Conservation (phyloP, 2,329 filamentous ascomycete genomes). For the Aureobasidium sp. region DNA sequence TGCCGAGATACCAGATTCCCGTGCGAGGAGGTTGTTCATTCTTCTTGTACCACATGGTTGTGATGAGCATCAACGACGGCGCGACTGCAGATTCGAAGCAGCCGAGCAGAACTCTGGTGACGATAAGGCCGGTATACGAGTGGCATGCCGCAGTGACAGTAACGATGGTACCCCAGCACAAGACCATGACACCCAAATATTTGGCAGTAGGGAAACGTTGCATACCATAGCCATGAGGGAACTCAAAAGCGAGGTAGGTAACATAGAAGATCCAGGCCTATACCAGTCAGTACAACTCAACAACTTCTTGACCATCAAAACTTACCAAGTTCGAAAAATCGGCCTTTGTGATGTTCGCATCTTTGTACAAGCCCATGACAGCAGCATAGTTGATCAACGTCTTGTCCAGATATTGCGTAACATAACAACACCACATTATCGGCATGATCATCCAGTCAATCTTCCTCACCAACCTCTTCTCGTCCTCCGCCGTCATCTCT, state of each 20-base stretch:
- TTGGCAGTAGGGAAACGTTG: conserved; percentile 46
- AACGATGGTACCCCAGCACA: conserved; percentile 41
- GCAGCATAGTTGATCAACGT: conserved; percentile 33
- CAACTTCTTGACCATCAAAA: not conserved
- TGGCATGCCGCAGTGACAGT: conserved; percentile 41
- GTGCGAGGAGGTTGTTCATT: conserved; percentile 53
- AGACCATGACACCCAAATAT: conserved; percentile 37
- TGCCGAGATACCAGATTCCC: conserved; percentile 59
- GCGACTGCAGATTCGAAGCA: conserved; percentile 47
- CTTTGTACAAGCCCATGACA: conserved; percentile 32
- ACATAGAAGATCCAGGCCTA: conserved; percentile 27
- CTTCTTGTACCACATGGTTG: conserved; percentile 33
- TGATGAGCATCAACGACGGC: conserved; percentile 47
- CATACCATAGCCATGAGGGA: conserved; percentile 40
- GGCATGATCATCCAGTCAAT: conserved; percentile 35
- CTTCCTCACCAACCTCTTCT: conserved; percentile 23
- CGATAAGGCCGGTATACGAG: conserved; percentile 42
- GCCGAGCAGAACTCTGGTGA: conserved; percentile 43
- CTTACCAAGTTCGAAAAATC: conserved; percentile 26
- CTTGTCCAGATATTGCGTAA: conserved; percentile 34
- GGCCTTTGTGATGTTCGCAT: conserved; percentile 25
- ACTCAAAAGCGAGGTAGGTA: conserved; percentile 28
- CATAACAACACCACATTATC: conserved; percentile 31
- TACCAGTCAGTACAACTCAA: conserved; percentile 15
- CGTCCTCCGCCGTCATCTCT: conserved; percentile 17